Base-by-base conservation (phyloP, 306 rosid genomes). In the Sesbania bispinosa region DNA sequence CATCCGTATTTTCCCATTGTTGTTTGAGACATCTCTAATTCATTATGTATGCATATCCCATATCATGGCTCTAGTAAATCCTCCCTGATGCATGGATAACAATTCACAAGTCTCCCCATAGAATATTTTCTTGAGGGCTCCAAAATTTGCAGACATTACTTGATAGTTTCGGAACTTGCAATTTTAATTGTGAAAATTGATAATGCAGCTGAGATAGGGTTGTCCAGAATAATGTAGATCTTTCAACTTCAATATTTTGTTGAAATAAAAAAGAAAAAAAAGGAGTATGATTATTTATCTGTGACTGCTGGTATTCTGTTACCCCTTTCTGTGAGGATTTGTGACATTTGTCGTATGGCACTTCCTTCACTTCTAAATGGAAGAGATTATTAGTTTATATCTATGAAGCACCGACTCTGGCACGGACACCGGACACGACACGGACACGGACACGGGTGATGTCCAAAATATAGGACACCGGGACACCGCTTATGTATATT, bases 141-240 rank as follows among this genome's bases (percentile, higher is more conserved):
- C 60, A 46, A 10, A 11, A 43, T 68, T 52, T 16, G 4, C 21
- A 9, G 73, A 76, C 43, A 14, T 50, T 64, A 39, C 51, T 69
- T 20, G 66, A 19, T 21, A 43, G 33, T 51, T 23, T 26, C 13
- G 23, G 51, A 71, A 71, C 55, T 48, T 46, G 48, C 55, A 13
- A 16, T 65, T 41, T 33, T 19, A 61, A 48, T 18, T 0, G 14
- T 24, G 69, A n/a, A 41, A 39, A 43, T 18, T 60, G 67, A 61
- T 54, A 74, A 80, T 74, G 69, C 54, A 18, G 41, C 20, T 61
- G 76, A 23, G 64, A 18, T 15, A 13, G 71, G 61, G 11, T 66
- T 72, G 71, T 29, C 10, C 11, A 9, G 52, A 50, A 14, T 52
- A 6, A 61, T 61, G 38, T 67, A 42, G 15, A 16, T 38, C 18